A percentile compares a stretch with the other conserved stretches of the same genome.
These are phyloP conservation scores for Basipetospora chlamydospora DNA, from an alignment of 2,329 filamentous ascomycete species.

Conservation along the genomic window DNA sequence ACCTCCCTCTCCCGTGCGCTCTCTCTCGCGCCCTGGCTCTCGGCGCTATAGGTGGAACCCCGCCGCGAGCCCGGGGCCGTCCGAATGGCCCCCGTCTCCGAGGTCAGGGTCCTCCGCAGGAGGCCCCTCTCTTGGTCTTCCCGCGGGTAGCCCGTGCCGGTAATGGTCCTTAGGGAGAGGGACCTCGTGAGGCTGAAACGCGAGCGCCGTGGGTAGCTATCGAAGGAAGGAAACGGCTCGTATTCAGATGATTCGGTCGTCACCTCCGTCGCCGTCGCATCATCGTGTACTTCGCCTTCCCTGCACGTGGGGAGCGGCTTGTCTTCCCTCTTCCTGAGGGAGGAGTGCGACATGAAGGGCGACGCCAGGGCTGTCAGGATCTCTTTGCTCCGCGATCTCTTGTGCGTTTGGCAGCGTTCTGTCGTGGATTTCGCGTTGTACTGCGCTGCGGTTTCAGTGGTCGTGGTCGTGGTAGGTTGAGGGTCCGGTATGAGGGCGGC, in stretches of 20 bases:
- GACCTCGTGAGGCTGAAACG: slow-evolving; percentile 2
- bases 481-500: not conserved
- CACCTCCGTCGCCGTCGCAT: too few species aligned
- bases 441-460: not conserved
- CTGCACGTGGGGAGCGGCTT: not conserved
- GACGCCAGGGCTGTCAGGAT: not conserved
- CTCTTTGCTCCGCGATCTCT: not conserved
- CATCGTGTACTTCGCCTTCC: not conserved
- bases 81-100: too few species aligned
- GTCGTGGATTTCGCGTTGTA: too few species aligned
- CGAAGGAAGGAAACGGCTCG: slow-evolving; percentile 4
- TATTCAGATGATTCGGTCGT: not conserved
- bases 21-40: too few species aligned
- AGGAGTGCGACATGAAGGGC: not conserved
- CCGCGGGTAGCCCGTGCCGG: too few species aligned
- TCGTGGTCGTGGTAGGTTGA: slow-evolving; percentile 1
- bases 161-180: not conserved
- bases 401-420: not conserved
- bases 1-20: not conserved
- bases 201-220: slow-evolving; percentile 1
- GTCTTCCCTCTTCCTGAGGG: not conserved
- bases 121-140: too few species aligned
- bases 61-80: not conserved
- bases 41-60: too few species aligned
- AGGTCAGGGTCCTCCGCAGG: too few species aligned